These are phyloP conservation scores for Haberlea rhodopensis DNA, from an alignment of 257 asterid genomes.

Conservation along the genomic window DNA sequence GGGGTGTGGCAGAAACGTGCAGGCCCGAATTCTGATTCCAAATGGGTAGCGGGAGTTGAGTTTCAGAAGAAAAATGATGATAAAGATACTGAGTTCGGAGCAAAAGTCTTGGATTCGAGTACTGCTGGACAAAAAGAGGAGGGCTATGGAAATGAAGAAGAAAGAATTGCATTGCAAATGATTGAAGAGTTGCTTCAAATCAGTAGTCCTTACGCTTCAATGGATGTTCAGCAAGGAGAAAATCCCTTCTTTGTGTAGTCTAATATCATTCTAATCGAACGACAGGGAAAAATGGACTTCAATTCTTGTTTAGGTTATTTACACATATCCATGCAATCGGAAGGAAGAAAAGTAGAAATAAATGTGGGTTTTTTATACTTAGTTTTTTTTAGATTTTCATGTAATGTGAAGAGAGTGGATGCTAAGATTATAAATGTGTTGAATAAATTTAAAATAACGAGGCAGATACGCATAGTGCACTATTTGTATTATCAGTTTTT, in stretches of 20 bases:
- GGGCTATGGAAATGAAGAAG: slow-evolving; percentile 41
- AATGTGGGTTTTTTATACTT: neutral
- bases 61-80: slow-evolving; percentile 29
- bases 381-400: too few species aligned
- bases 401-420: neutral
- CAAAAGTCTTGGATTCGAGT: neutral
- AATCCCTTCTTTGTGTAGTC: neutral
- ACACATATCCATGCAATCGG: neutral
- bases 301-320: neutral
- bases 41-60: slow-evolving; percentile 70
- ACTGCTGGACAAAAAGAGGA: slow-evolving; percentile 14
- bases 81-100: neutral
- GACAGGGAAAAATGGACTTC: too few species aligned
- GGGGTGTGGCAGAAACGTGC: slow-evolving; percentile 76
- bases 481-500: too few species aligned
- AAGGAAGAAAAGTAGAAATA: too few species aligned
- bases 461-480: too few species aligned
- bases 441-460: too few species aligned
- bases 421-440: too few species aligned
- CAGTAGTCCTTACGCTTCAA: slow-evolving; percentile 29
- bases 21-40: slow-evolving; percentile 48
- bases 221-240: neutral
- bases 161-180: slow-evolving; percentile 75
- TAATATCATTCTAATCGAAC: too few species aligned
- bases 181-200: slow-evolving; percentile 75